A percentile compares a stretch with the other conserved stretches of the same genome.
Conservation (phyloP, 2,329 filamentous ascomycete species). For the Cercospora janseana region DNA sequence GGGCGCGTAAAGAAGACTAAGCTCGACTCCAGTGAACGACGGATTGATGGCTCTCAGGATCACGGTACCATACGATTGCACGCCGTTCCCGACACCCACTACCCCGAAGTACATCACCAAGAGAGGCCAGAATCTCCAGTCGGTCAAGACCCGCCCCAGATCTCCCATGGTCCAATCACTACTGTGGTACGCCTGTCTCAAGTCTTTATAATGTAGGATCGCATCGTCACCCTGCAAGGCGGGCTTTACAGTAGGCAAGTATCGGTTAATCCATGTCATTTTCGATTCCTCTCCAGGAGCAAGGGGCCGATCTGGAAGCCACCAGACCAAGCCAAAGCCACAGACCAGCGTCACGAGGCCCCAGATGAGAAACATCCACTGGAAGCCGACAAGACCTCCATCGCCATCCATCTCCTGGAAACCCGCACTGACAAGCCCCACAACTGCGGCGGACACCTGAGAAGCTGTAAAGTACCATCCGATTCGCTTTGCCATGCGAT, state of each 20-base stretch:
- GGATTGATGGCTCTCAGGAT: slow-evolving; percentile 81
- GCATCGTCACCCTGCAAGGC: slow-evolving; percentile 76
- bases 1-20: slow-evolving; percentile 81
- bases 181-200: slow-evolving; percentile 75
- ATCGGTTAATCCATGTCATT: slow-evolving; percentile 57
- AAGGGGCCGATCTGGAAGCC: slow-evolving; percentile 80
- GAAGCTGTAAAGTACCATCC: slow-evolving; percentile 86
- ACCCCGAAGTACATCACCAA: slow-evolving; percentile 93
- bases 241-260: slow-evolving; percentile 67
- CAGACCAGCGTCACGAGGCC: slow-evolving; percentile 71
- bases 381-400: slow-evolving; percentile 74
- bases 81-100: slow-evolving; percentile 86
- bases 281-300: slow-evolving; percentile 64
- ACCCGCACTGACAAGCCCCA: slow-evolving; percentile 83
- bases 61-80: slow-evolving; percentile 81
- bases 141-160: slow-evolving; percentile 66
- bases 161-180: slow-evolving; percentile 71
- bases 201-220: slow-evolving; percentile 75
- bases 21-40: slow-evolving; percentile 66
- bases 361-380: slow-evolving; percentile 91
- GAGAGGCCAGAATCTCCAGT: slow-evolving; percentile 87
- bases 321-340: slow-evolving; percentile 76
- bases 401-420: slow-evolving; percentile 87
- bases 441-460: slow-evolving; percentile 84
- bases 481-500: slow-evolving; percentile 80